A percentile compares a stretch with the other conserved stretches of the same genome.
phyloP scores from a whole-genome alignment of 345 rosid genomes.

The Aquilaria yunnanensis region DNA sequence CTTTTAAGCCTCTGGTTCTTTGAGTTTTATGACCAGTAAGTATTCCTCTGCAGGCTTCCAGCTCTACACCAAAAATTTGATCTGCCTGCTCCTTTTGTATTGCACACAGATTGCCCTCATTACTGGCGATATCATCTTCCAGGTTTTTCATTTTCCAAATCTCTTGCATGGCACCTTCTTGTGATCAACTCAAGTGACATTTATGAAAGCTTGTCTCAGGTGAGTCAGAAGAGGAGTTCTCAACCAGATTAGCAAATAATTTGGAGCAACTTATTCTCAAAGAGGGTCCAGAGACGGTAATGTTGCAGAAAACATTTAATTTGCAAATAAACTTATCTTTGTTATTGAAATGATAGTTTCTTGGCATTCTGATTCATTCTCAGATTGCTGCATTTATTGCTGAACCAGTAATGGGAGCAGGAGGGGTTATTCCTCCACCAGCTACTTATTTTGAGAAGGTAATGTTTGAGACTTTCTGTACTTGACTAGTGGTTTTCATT shows the following conservation, averaged over 20 bases:
- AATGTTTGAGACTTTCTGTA: neutral
- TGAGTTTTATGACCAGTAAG: constrained; percentile 4
- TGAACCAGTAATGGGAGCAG: constrained; percentile 98
- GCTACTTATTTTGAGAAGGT: constrained; percentile 96
- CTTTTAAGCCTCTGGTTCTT: constrained; percentile 3
- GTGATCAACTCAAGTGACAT: constrained; percentile 3
- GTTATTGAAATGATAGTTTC: constrained; percentile 5
- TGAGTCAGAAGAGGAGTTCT: constrained; percentile 91
- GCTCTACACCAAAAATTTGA: constrained; percentile 90
- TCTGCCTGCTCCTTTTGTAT: constrained; percentile 89
- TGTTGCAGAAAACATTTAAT: constrained; percentile 8
- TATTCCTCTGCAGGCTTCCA: constrained; percentile 50
- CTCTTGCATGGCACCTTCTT: constrained; percentile 1
- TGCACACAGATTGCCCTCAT: constrained; percentile 97
- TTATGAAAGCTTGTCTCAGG: constrained; percentile 38
- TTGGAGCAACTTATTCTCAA: constrained; percentile 83
- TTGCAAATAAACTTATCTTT: constrained; percentile 2
- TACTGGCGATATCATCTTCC: constrained; percentile 94
- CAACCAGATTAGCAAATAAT: constrained; percentile 82
- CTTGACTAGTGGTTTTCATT: too few relatives aligned
- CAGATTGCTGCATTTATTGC: constrained; percentile 98
- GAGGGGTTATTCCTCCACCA: constrained; percentile 96
- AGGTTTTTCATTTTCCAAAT: constrained; percentile 36
- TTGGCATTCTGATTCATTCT: constrained; percentile 11
- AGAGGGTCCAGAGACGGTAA: constrained; percentile 97